Evolutionary conservation across 768 basidiomycete species (phyloP).

Genomic region (Phylloporus rhodoxanthus): DNA sequence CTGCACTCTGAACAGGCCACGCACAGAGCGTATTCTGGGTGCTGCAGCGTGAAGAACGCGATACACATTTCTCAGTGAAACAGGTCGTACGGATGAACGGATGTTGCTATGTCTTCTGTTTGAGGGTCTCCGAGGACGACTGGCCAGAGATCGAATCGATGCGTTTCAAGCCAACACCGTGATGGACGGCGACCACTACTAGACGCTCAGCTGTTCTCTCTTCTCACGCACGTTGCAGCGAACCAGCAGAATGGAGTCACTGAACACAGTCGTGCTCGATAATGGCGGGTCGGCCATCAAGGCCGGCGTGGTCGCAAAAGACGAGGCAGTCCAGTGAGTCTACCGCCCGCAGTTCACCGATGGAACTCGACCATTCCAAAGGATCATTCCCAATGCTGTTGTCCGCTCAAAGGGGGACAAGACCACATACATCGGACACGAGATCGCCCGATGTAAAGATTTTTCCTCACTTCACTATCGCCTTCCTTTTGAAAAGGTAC

Average conservation of each 20-base stretch:
- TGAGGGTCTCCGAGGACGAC: slow-evolving; percentile 8
- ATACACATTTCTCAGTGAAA: slow-evolving; percentile 45
- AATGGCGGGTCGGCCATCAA: slow-evolving; percentile 87
- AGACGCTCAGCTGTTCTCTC: neutral
- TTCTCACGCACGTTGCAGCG: slow-evolving; percentile 16
- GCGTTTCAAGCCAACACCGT: slow-evolving; percentile 4
- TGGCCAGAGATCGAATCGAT: neutral
- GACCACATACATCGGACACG: slow-evolving; percentile 78
- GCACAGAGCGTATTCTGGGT: slow-evolving; percentile 75
- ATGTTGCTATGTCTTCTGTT: neutral
- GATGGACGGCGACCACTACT: neutral
- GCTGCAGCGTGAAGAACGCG: slow-evolving; percentile 69
- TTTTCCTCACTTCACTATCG: slow-evolving; percentile 78
- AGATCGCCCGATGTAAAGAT: slow-evolving; percentile 71
- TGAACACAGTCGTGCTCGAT: slow-evolving; percentile 64
- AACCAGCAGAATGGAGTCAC: neutral
- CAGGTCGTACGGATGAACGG: neutral
- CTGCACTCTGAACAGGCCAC: slow-evolving; percentile 1
- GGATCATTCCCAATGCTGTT: slow-evolving; percentile 75
- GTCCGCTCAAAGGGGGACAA: slow-evolving; percentile 82
- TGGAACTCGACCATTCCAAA: slow-evolving; percentile 24
- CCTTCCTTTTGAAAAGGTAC: slow-evolving; percentile 83
- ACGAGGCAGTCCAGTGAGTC: slow-evolving; percentile 25
- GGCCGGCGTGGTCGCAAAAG: slow-evolving; percentile 45
- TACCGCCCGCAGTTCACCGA: neutral